Conservation (phyloP, 2,329 filamentous ascomycete genomes). For the Sporothrix dimorphospora region DNA sequence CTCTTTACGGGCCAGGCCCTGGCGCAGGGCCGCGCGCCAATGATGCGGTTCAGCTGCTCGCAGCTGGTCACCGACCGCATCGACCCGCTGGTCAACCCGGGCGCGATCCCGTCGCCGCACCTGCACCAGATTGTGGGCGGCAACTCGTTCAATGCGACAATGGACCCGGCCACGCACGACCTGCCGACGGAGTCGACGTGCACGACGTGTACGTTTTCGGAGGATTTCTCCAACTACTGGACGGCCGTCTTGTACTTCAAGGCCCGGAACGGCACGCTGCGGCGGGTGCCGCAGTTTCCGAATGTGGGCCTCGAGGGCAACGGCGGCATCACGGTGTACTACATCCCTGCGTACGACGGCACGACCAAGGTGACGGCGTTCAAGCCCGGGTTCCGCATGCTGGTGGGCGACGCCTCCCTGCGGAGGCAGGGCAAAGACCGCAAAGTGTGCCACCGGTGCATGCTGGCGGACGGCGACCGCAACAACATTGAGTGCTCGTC, state of each 20-base stretch:
- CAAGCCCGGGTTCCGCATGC: constrained; percentile 16
- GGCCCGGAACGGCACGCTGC: constrained; percentile 38
- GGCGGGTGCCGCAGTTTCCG: constrained; percentile 32
- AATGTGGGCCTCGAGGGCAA: constrained; percentile 18
- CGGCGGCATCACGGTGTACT: constrained; percentile 45
- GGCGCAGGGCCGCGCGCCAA: constrained; percentile 40
- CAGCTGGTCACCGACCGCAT: constrained; percentile 52
- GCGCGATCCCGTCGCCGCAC: constrained; percentile 49
- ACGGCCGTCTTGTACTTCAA: constrained; percentile 39
- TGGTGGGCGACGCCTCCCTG: not conserved
- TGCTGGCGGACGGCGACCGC: constrained; percentile 25
- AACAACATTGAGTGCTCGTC: constrained; percentile 38
- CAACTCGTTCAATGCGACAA: constrained; percentile 50
- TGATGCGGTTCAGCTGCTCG: constrained; percentile 53
- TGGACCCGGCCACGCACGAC: constrained; percentile 46
- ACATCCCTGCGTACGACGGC: constrained; percentile 46
- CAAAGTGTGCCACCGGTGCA: constrained; percentile 37
- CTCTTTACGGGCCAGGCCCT: constrained; percentile 39
- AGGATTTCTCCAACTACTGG: constrained; percentile 45
- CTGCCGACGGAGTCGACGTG: constrained; percentile 41
- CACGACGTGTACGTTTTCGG: constrained; percentile 40
- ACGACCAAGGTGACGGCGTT: constrained; percentile 31
- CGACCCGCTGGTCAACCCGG: constrained; percentile 52
- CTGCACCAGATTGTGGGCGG: constrained; percentile 53
- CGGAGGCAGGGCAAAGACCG: constrained; percentile 31